Base-by-base conservation (phyloP, 352 stramenopile genomes). In the Halophytophthora batemanensis region DNA sequence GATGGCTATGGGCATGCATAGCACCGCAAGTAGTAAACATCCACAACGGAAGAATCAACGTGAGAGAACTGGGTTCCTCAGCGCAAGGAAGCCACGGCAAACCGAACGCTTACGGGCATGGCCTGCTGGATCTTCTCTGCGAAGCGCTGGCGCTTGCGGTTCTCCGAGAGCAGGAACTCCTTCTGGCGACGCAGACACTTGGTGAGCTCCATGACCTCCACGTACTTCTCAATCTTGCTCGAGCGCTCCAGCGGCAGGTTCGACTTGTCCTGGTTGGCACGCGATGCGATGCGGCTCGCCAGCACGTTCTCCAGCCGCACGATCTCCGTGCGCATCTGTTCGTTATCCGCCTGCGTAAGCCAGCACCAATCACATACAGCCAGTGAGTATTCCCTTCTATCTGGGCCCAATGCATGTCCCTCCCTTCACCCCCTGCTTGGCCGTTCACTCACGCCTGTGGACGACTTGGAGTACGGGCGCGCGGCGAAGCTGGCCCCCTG, bases 141-240 rank as follows among this genome's bases (percentile, higher is more conserved):
- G 53, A 93, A 93, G 35, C 79, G 79, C 59, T 93, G 78, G 45
- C 82, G 77, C 62, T 93, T 93, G 67, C 79, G 79, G 60, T 93
- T 93, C 50, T 93, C 82, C 29, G 74, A 90, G 23, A 93, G 56
- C n/a, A 93, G 34, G 34, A 90, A 93, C 69, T 93, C 77, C 50
- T 93, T 90, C 50, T 93, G 82, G 29, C 82, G 82, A 25, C 82
- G 82, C 46, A 93, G 62, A 66, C 82, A 93, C 64, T 93, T 93
- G 59, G 79, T 93, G 21, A 93, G 74, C 39, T 93, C 82, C 82
- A 93, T 90, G 19, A 90, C 78, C 54, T 93, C 82, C 44, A 90
- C 77, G 66, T 93, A 93, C 50, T 93, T 93, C 47, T 93, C 82
- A 44, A 92, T 92, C 56, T 90, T 90, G 54, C 66, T 83, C 41